Evolutionary conservation across 2,329 filamentous ascomycete species (phyloP).

Genomic region (Alternaria brassicicola): DNA sequence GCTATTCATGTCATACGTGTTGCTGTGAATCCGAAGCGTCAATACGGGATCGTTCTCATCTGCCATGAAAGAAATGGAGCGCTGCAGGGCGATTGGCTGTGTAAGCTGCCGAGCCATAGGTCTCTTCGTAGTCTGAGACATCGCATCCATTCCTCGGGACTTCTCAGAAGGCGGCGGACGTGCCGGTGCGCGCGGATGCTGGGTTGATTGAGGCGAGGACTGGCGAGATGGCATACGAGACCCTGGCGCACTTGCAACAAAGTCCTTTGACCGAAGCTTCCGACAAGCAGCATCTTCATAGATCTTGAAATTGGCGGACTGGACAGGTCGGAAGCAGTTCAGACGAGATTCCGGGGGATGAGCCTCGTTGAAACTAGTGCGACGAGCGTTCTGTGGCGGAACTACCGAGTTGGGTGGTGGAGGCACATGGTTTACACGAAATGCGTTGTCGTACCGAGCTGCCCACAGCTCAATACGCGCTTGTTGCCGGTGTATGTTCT

Average conservation of each 20-base stretch:
- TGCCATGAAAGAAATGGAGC: background rate
- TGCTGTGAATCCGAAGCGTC: slow-evolving; percentile 17
- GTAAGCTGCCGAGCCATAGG: background rate
- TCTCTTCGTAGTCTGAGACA: background rate
- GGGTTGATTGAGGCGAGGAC: background rate
- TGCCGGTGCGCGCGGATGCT: background rate
- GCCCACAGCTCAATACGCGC: background rate
- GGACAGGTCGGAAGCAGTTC: background rate
- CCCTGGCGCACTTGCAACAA: slow-evolving; percentile 4
- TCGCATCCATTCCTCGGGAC: background rate
- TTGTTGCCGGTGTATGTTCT: background rate
- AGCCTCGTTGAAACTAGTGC: background rate
- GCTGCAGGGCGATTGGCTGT: background rate
- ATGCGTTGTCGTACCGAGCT: background rate
- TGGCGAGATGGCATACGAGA: slow-evolving; percentile 10
- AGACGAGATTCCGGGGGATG: background rate
- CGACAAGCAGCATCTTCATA: background rate
- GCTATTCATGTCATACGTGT: slow-evolving; percentile 16
- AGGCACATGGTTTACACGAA: background rate
- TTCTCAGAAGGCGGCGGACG: background rate
- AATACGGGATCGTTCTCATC: background rate
- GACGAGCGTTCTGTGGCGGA: background rate
- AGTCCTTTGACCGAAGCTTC: background rate
- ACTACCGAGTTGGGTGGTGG: background rate
- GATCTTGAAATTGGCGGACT: background rate